Conservation (phyloP, 78 protist genomes). For the Dictyostelium intermedium region DNA sequence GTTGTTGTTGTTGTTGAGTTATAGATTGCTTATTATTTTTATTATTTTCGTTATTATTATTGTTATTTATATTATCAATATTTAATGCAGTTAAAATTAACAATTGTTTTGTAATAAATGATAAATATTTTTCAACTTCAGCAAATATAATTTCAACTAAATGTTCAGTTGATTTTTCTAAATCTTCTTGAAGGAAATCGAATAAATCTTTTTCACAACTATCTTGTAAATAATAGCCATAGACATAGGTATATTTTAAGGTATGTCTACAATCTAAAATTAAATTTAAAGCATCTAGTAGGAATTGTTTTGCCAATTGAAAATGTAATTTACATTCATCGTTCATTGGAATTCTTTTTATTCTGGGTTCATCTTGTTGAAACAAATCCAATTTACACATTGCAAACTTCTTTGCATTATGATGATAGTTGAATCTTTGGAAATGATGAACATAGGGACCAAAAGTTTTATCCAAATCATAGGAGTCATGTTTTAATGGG, state of each 20-base stretch:
- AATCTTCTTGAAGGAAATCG: conserved; percentile 67
- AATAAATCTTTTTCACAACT: conserved; percentile 54
- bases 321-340: neutral
- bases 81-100: neutral
- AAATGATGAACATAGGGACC: conserved; percentile 35
- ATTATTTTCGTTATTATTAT: too few species aligned
- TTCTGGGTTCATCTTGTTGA: neutral
- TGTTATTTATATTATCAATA: neutral
- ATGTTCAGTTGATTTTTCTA: conserved; percentile 60
- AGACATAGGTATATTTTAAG: conserved; percentile 57
- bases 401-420: conserved; percentile 41
- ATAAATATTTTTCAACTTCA: neutral
- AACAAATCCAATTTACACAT: neutral
- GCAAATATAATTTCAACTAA: conserved; percentile 2
- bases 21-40: neutral
- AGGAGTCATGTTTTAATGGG: conserved; percentile 33
- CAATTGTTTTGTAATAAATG: neutral
- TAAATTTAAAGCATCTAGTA: conserved; percentile 26
- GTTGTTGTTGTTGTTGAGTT: neutral
- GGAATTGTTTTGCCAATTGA: neutral
- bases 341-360: neutral
- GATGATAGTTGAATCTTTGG: conserved; percentile 47
- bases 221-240: conserved; percentile 27
- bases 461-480: conserved; percentile 47
- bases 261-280: conserved; percentile 54